Base-by-base conservation (phyloP, 2,329 filamentous ascomycete genomes). In the Colletotrichum sp. region DNA sequence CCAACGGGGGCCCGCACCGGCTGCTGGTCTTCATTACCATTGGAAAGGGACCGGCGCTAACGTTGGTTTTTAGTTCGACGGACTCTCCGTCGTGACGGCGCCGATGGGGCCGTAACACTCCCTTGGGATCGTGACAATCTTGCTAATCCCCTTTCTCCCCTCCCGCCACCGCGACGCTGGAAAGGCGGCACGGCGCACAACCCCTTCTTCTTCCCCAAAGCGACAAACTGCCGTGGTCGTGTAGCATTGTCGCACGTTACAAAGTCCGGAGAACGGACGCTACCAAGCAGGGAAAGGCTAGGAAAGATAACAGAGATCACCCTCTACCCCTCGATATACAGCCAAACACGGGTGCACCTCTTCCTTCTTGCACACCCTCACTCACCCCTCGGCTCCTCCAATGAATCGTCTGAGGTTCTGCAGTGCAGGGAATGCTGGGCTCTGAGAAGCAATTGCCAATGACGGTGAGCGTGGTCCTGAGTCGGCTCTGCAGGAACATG, bases 341-440 rank as follows among this genome's bases (percentile, higher is more conserved):
- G 52, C 52, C 66, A 60, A 68, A 12, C 30, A 55, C 4, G 4
- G 18, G 39, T 48, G 39, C 18, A 48, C 44, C 34, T 12, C 65
- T 12, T 55, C 44, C 15, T 26, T 16, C 44, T 15, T 39, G 12
- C 62, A 36, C 62, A 26, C 65, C 32, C 60, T 64, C 60, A 18
- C 22, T 24, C 60, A 22, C 32, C 62, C 34, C 60, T 22, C 60
- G 16, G 26, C 66, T 10, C 24, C 15, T 32, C 55, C 36, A 48
- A 63, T 52, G 64, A 75, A 68, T 75, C 73, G 73, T 75, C 73
- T 72, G 73, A 75, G 73, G 64, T 72, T 68, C 44, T 62, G 30
- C 57, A 59, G 8, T n/a, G 55, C 57, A 67, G 36, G 44, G 64
- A 48, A 73, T 64, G 64, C 72, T 64, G 32, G 69, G 67, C 64